phyloP scores from a whole-genome alignment of 371 early-diverging fungal genomes.

The Mucor circinelloides region DNA sequence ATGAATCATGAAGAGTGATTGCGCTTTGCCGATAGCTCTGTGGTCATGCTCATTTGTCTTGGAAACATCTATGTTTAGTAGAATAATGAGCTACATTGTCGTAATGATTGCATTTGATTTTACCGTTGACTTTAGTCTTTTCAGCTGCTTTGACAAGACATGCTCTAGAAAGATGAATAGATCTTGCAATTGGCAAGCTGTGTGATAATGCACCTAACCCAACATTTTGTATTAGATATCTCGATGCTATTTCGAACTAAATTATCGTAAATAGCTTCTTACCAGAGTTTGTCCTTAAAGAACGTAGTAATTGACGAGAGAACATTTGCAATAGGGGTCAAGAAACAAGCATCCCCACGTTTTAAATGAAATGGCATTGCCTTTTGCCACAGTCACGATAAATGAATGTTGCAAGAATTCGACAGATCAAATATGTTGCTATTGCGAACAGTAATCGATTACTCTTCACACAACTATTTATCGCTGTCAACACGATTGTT shows the following conservation, averaged over 20 bases:
- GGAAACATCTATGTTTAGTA: constrained; percentile 18
- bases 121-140: constrained; percentile 13
- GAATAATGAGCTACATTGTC: background rate
- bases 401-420: background rate
- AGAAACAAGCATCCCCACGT: background rate
- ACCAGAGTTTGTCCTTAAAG: constrained; percentile 9
- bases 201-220: background rate
- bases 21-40: constrained; percentile 89
- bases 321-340: constrained; percentile 8
- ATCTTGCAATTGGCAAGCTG: constrained; percentile 2
- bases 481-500: no score
- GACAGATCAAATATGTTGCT: background rate
- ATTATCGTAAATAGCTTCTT: background rate
- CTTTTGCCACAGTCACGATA: background rate
- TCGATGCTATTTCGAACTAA: background rate
- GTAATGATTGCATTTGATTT: background rate
- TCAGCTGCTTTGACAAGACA: constrained; percentile 2
- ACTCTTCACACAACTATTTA: no score
- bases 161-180: constrained; percentile 5
- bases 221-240: background rate
- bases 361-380: background rate
- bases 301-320: constrained; percentile 8
- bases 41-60: constrained; percentile 76
- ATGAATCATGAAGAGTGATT: constrained; percentile 75
- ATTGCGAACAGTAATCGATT: no score